Percentiles rank a stretch among this genome's conserved stretches.
These are phyloP conservation scores for Phycomyces nitens DNA, from an alignment of 192 early-diverging fungal genomes.

Conservation along the genomic window DNA sequence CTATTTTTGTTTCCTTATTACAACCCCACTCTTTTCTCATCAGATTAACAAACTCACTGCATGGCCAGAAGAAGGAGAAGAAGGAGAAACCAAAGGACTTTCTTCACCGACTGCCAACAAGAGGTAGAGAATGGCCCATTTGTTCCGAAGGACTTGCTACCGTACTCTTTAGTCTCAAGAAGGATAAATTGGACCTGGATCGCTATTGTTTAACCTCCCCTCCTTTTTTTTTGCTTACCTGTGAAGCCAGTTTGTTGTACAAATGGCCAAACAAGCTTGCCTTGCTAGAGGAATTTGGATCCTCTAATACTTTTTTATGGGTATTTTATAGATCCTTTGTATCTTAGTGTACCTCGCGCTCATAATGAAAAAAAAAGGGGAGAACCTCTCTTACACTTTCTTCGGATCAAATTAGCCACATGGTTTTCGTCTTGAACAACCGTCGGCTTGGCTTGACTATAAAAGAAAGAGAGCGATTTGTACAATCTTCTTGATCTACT, in stretches of 20 bases:
- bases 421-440: conserved; percentile 53
- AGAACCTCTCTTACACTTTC: conserved; percentile 48
- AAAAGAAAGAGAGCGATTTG: too few species aligned
- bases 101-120: conserved; percentile 19
- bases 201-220: not conserved
- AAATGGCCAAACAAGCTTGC: conserved; percentile 61
- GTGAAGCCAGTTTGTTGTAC: conserved; percentile 48
- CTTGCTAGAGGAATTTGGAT: conserved; percentile 44
- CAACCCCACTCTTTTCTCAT: not conserved
- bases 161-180: not conserved
- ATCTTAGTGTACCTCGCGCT: not conserved
- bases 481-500: too few species aligned
- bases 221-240: conserved; percentile 25
- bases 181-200: not conserved
- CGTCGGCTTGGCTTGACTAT: conserved; percentile 34
- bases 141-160: conserved; percentile 46
- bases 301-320: conserved; percentile 45
- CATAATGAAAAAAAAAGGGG: too few species aligned
- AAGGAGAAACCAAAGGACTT: not conserved
- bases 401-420: conserved; percentile 59
- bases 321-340: not conserved
- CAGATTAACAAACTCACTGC: not conserved
- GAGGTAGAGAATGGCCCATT: conserved; percentile 60
- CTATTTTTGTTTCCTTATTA: not conserved
- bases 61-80: not conserved